Conservation (phyloP, 306 rosid species). For the Morella rubra region DNA sequence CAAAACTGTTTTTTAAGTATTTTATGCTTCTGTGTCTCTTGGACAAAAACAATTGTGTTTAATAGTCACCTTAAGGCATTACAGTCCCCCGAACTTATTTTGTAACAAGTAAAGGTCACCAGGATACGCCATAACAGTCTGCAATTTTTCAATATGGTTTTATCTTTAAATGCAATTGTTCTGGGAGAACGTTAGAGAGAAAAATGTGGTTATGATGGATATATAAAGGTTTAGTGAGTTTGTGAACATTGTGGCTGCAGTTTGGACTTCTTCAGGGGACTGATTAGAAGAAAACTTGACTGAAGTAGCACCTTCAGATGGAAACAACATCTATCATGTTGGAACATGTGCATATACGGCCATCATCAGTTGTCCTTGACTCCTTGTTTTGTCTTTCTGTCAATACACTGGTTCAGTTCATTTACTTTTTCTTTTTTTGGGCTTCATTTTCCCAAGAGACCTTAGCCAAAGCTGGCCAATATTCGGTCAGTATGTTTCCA, state of each 20-base stretch:
- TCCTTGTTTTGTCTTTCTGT: neutral
- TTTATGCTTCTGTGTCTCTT: neutral
- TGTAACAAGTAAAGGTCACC: too few species aligned
- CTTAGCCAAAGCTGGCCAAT: slow-evolving; percentile 21
- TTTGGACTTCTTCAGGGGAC: slow-evolving; percentile 82
- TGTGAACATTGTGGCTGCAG: slow-evolving; percentile 40
- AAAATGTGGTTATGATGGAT: neutral
- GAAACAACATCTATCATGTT: slow-evolving; percentile 28
- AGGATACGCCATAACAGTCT: neutral
- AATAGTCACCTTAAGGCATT: neutral
- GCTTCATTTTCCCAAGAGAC: neutral
- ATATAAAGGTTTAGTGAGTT: slow-evolving; percentile 17
- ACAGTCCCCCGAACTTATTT: neutral
- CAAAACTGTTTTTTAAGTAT: neutral
- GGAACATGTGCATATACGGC: slow-evolving; percentile 24
- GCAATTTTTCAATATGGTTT: neutral
- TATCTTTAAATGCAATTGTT: neutral
- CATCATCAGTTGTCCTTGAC: neutral
- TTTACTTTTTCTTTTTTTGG: neutral
- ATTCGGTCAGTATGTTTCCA: neutral
- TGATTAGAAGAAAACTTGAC: slow-evolving; percentile 65
- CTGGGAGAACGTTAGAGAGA: neutral
- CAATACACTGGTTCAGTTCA: neutral
- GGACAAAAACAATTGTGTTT: neutral
- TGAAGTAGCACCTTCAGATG: slow-evolving; percentile 41